Evolutionary conservation across 2,329 filamentous ascomycete genomes (phyloP).

Genomic region (Xylariales sp.): DNA sequence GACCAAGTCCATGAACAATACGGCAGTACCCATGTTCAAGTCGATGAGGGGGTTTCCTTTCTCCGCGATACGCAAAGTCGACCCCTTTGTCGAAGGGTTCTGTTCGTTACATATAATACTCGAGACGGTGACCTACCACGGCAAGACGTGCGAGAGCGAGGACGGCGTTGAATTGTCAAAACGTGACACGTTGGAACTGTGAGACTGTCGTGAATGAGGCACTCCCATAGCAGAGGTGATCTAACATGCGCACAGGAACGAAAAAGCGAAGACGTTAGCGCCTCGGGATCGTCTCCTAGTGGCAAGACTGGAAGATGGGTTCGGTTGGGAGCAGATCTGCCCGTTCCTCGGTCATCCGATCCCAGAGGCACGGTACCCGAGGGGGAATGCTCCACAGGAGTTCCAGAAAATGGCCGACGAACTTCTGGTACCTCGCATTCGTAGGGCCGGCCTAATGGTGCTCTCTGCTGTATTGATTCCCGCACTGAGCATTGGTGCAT

Average conservation of each 20-base stretch:
- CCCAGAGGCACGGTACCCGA: constrained; percentile 48
- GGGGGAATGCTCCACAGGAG: constrained; percentile 47
- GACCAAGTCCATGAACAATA: constrained; percentile 48
- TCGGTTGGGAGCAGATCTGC: constrained; percentile 54
- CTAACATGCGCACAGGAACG: constrained; percentile 40
- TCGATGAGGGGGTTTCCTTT: constrained; percentile 43
- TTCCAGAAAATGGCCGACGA: constrained; percentile 42
- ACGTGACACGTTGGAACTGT: constrained; percentile 33
- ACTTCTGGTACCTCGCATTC: constrained; percentile 27
- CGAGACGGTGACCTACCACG: constrained; percentile 33
- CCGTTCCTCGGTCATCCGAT: constrained; percentile 48
- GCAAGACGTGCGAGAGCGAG: constrained; percentile 25
- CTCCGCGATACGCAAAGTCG: constrained; percentile 41
- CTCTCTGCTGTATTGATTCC: constrained; percentile 30
- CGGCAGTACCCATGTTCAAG: constrained; percentile 33
- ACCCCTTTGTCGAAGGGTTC: constrained; percentile 37
- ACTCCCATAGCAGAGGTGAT: not conserved
- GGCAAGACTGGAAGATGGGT: constrained; percentile 51
- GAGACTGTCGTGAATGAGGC: constrained; percentile 2
- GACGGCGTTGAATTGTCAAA: constrained; percentile 30
- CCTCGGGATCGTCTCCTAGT: constrained; percentile 48
- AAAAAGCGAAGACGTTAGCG: constrained; percentile 43
- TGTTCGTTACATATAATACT: constrained; percentile 35
- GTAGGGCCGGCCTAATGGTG: constrained; percentile 23
- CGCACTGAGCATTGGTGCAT: constrained; percentile 24